Evolutionary conservation across 2,329 filamentous ascomycete species (phyloP).

Genomic region (Colletotrichum neosansevieriae): DNA sequence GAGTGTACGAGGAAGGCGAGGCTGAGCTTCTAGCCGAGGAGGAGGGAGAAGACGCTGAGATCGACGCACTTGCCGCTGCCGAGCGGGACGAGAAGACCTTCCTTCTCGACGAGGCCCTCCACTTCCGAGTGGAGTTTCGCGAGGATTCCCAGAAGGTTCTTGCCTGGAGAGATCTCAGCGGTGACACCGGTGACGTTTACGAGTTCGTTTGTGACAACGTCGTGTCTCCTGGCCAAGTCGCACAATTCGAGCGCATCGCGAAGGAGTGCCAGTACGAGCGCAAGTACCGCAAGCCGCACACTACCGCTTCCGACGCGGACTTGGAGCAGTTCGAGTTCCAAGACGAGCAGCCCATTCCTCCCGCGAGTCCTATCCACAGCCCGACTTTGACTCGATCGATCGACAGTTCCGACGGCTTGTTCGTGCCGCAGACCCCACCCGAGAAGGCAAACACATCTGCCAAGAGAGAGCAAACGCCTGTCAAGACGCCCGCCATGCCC

Average conservation of each 20-base stretch:
- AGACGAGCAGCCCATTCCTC: conserved; percentile 72
- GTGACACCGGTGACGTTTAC: conserved; percentile 94
- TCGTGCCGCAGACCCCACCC: conserved; percentile 48
- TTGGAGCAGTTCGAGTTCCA: conserved; percentile 85
- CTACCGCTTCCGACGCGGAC: conserved; percentile 84
- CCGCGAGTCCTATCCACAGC: conserved; percentile 72
- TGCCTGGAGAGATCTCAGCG: conserved; percentile 94
- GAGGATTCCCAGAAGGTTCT: conserved; percentile 86
- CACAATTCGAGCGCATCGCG: conserved; percentile 84
- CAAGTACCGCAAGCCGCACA: conserved; percentile 85
- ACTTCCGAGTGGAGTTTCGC: conserved; percentile 86
- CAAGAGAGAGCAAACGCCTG: conserved; percentile 55
- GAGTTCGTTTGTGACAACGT: conserved; percentile 94
- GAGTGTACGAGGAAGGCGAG: conserved; percentile 97
- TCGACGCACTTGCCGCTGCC: conserved; percentile 75
- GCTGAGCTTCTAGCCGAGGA: conserved; percentile 92
- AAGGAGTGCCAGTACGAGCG: conserved; percentile 97
- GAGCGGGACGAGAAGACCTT: conserved; percentile 99
- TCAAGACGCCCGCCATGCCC: conserved; percentile 48
- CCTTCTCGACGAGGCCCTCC: conserved; percentile 90
- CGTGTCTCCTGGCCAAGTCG: conserved; percentile 76
- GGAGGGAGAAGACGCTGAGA: conserved; percentile 83
- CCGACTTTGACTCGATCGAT: conserved; percentile 67
- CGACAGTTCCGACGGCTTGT: conserved; percentile 69
- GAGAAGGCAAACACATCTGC: conserved; percentile 62